Evolutionary conservation across 2,329 filamentous ascomycete genomes (phyloP), one percentile per base, ranked within the genome.

Genomic region (Pseudogymnoascus sp.): DNA sequence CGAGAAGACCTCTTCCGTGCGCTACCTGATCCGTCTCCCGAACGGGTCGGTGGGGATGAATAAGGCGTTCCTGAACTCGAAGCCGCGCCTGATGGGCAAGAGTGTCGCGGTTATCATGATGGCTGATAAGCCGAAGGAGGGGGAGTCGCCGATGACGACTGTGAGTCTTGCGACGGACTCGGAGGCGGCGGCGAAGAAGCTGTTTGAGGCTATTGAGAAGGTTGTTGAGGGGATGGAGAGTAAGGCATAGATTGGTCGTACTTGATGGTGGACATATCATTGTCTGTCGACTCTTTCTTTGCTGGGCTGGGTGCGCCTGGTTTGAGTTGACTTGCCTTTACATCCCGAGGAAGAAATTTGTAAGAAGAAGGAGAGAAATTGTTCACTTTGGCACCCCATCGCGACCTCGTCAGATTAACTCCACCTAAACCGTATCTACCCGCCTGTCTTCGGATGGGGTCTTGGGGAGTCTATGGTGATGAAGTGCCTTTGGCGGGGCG

Each of bases 31-130:
- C 90, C 90, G 78, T 81, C 31, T 85, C 82, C 0, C 90, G 0
- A 83, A 86, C 67, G 91, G 91, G 14, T 84, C 88, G 41, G 79
- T 93, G 57, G 83, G 89, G 3, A 78, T 96, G 71, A 96, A 96
- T 77, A 84, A 87, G 69, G 75, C 93, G 60, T 75, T 90, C 36
- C 78, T 84, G 1, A 78, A 81, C n/a, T 76, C 86, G 62, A 79
- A 79, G 4, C 93, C 92, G 77, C 83, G 83, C 70, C 77, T 81
- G 6, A 80, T 82, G 28, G 79, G 73, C 57, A 89, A 87, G 75
- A 86, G 83, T 65, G 77, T 89, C 65, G 85, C 83, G 72, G 69
- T 88, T 64, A 79, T 79, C 10, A 81, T 83, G 4, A 81, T 85
- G 0, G 82, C 81, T 64, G 83, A 85, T 61, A 78, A 79, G 61